These are phyloP conservation scores for Phytophthora syringae DNA, from an alignment of 352 stramenopile genomes.

Conservation along the genomic window DNA sequence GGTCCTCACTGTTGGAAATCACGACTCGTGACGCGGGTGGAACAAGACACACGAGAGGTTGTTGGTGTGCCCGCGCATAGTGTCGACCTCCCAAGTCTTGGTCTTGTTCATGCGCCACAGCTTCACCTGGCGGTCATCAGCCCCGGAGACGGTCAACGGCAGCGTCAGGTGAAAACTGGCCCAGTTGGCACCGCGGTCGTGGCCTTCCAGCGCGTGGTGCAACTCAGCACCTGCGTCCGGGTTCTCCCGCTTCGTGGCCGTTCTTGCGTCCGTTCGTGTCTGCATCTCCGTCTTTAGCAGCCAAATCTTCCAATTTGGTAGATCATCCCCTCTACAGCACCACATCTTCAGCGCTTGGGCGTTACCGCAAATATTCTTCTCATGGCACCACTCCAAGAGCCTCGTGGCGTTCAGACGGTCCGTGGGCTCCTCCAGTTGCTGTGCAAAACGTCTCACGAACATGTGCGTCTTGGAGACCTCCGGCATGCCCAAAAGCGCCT, in stretches of 20 bases:
- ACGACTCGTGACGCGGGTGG: constrained; percentile 99
- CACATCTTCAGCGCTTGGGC: constrained; percentile 74
- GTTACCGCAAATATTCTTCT: constrained; percentile 69
- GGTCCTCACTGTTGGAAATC: constrained; percentile 99
- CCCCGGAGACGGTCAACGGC: constrained; percentile 97
- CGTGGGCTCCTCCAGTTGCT: constrained; percentile 75
- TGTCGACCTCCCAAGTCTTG: constrained; percentile 99
- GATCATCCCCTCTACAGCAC: constrained; percentile 76
- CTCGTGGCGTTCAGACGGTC: constrained; percentile 79
- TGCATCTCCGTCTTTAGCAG: constrained; percentile 3
- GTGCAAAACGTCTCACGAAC: constrained; percentile 43
- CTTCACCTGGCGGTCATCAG: constrained; percentile 99
- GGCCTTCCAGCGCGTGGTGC: constrained; percentile 97
- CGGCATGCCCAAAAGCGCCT: constrained; percentile 54
- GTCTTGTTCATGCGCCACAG: constrained; percentile 99
- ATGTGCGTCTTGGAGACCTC: constrained; percentile 20
- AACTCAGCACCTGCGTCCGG: constrained; percentile 35
- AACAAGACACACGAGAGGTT: constrained; percentile 99
- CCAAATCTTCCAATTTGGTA: constrained; percentile 46
- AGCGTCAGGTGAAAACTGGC: constrained; percentile 98
- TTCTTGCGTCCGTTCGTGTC: constrained; percentile 4
- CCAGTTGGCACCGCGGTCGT: constrained; percentile 99
- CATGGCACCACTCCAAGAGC: constrained; percentile 78
- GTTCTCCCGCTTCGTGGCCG: constrained; percentile 24
- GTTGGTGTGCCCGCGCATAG: constrained; percentile 99